Percentiles rank a stretch among this genome's conserved stretches.
These are phyloP conservation scores for Aquilaria sinensis DNA, from an alignment of 345 rosid genomes.

Conservation along the genomic window DNA sequence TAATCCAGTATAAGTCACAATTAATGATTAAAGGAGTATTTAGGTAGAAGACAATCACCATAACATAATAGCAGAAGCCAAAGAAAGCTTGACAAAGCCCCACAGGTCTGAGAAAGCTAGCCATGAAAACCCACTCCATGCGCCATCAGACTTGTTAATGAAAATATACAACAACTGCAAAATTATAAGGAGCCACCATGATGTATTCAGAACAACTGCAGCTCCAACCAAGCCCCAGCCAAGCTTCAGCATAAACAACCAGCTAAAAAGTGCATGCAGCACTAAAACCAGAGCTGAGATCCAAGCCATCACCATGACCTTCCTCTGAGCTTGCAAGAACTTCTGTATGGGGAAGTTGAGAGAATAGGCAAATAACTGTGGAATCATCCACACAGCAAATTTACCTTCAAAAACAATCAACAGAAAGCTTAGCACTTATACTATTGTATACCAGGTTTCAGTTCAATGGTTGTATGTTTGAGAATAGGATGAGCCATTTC, in stretches of 20 bases:
- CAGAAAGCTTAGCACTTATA: not conserved
- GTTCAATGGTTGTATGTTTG: no score
- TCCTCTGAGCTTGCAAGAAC: constrained; percentile 83
- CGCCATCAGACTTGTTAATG: constrained; percentile 82
- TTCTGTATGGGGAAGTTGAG: constrained; percentile 86
- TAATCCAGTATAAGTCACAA: not conserved
- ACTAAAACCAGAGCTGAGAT: constrained; percentile 59
- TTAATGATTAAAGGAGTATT: not conserved
- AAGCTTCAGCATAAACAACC: constrained; percentile 73
- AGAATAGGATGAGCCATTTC: no score
- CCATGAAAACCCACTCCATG: constrained; percentile 90
- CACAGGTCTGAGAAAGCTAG: constrained; percentile 73
- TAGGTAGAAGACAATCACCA: constrained; percentile 35
- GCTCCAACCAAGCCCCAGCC: constrained; percentile 84
- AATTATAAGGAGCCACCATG: constrained; percentile 83
- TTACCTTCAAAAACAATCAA: constrained; percentile 38
- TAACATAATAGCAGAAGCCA: constrained; percentile 90
- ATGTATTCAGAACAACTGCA: constrained; percentile 68
- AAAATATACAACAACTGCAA: constrained; percentile 70
- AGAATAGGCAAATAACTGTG: constrained; percentile 82
- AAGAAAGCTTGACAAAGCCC: constrained; percentile 78
- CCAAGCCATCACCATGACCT: constrained; percentile 78
- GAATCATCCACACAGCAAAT: constrained; percentile 88
- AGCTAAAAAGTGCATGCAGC: constrained; percentile 57
- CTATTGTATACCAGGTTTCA: not conserved